Evolutionary conservation across 139 green algal species (phyloP).

Genomic region (Dunaliella primolecta): DNA sequence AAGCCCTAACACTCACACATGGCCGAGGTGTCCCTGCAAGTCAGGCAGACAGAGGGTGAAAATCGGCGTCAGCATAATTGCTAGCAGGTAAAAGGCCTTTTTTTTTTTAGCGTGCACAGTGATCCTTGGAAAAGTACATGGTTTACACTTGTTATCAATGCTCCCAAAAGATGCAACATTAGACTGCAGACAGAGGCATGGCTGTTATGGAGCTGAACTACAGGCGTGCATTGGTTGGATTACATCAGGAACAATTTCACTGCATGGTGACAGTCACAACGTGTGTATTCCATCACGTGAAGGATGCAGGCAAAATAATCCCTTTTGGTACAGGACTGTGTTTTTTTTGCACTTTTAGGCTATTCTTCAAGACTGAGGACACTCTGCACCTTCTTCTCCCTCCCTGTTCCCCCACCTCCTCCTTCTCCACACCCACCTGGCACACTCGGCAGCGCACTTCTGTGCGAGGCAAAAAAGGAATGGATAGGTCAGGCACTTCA

Average conservation of each 20-base stretch:
- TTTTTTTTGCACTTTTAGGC: no score
- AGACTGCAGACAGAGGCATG: neutral
- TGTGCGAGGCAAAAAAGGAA: conserved; percentile 54
- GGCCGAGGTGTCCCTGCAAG: conserved; percentile 31
- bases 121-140: neutral
- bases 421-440: neutral
- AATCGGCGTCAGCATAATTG: neutral
- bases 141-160: neutral
- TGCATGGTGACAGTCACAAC: no score
- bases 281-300: neutral
- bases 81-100: neutral
- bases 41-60: neutral
- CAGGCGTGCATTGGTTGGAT: no score
- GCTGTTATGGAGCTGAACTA: neutral
- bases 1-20: conserved; percentile 21
- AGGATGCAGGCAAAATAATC: neutral
- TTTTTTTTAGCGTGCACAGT: neutral
- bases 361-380: no score
- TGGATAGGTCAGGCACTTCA: conserved; percentile 47
- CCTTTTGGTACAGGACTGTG: no score
- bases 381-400: neutral
- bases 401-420: neutral
- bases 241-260: no score
- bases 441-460: conserved; percentile 50
- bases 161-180: neutral